phyloP scores from a whole-genome alignment of 331 rosid genomes.

The Ulmus americana region DNA sequence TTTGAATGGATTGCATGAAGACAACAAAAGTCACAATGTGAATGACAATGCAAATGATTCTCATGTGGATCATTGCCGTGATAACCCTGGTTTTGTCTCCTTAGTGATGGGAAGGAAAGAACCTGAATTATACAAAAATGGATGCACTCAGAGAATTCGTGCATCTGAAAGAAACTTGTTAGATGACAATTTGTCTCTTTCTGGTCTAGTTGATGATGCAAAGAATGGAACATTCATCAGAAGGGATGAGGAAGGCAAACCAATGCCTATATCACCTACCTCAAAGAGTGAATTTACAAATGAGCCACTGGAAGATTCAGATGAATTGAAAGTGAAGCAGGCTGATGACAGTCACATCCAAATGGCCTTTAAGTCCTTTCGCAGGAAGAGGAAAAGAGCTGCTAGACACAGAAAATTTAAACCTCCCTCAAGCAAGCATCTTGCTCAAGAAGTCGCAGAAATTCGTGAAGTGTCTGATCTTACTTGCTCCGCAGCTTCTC shows the following conservation, averaged over 20 bases:
- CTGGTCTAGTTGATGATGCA: constrained; percentile 17
- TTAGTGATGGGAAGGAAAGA: constrained; percentile 45
- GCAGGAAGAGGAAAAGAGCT: constrained; percentile 33
- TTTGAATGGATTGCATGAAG: constrained; percentile 28
- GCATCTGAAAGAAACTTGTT: constrained; percentile 52
- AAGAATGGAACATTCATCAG: constrained; percentile 29
- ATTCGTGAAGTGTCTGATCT: constrained; percentile 27
- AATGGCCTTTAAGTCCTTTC: constrained; percentile 21
- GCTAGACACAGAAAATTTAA: constrained; percentile 18
- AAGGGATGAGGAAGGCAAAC: constrained; percentile 34
- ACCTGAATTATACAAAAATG: constrained; percentile 55
- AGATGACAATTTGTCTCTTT: constrained; percentile 27
- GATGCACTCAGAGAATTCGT: constrained; percentile 59
- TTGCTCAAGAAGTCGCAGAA: constrained; percentile 28
- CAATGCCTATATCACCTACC: constrained; percentile 20
- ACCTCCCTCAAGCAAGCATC: constrained; percentile 23
- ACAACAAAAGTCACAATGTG: constrained; percentile 31
- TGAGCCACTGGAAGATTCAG: constrained; percentile 31
- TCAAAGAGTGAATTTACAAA: constrained; percentile 23
- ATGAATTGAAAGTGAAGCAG: constrained; percentile 28
- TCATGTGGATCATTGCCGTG: constrained; percentile 26
- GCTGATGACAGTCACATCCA: constrained; percentile 19
- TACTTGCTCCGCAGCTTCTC: constrained; percentile 27
- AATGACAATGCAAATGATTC: constrained; percentile 27
- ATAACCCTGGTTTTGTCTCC: constrained; percentile 43